Evolutionary conservation across 2,329 filamentous ascomycete species (phyloP).

Genomic region (Elsinoe australis): DNA sequence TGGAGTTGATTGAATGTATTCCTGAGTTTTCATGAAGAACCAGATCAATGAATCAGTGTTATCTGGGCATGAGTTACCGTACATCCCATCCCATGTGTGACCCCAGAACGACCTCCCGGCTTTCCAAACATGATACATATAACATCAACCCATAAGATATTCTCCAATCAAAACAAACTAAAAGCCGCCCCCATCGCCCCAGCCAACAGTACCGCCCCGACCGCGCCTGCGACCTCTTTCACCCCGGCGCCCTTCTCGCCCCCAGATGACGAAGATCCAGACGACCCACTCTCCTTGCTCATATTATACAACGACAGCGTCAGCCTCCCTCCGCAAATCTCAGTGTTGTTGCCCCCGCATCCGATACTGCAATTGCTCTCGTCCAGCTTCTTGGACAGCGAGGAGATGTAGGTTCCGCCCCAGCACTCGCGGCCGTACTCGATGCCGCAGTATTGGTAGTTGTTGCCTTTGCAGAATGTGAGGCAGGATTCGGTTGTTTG

Average conservation of each 20-base stretch:
- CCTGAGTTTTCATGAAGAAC: not conserved
- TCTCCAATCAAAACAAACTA: slow-evolving; percentile 1
- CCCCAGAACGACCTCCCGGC: not conserved
- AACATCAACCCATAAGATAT: too few relatives aligned
- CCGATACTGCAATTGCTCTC: slow-evolving; percentile 45
- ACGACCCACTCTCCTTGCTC: slow-evolving; percentile 1
- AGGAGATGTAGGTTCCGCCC: slow-evolving; percentile 47
- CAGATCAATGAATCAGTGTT: not conserved
- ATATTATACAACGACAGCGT: slow-evolving; percentile 28
- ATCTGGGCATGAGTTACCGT: not conserved
- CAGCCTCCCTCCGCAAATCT: slow-evolving; percentile 49
- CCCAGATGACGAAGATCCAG: not conserved
- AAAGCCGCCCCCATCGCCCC: slow-evolving; percentile 9
- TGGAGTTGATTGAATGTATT: not conserved
- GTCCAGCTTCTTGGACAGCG: slow-evolving; percentile 40
- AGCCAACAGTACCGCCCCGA: slow-evolving; percentile 14
- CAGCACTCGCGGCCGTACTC: slow-evolving; percentile 55
- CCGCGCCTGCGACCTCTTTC: slow-evolving; percentile 11
- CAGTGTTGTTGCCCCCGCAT: slow-evolving; percentile 47
- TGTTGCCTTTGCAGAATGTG: slow-evolving; percentile 41
- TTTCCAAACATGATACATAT: too few relatives aligned
- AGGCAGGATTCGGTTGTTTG: slow-evolving; percentile 50
- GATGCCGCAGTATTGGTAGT: slow-evolving; percentile 44
- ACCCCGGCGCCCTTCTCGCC: slow-evolving; percentile 3
- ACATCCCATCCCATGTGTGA: not conserved